Evolutionary conservation across 2,329 filamentous ascomycete species (phyloP), one percentile per base, ranked within the genome.

Genomic region (Cordyceps militaris): DNA sequence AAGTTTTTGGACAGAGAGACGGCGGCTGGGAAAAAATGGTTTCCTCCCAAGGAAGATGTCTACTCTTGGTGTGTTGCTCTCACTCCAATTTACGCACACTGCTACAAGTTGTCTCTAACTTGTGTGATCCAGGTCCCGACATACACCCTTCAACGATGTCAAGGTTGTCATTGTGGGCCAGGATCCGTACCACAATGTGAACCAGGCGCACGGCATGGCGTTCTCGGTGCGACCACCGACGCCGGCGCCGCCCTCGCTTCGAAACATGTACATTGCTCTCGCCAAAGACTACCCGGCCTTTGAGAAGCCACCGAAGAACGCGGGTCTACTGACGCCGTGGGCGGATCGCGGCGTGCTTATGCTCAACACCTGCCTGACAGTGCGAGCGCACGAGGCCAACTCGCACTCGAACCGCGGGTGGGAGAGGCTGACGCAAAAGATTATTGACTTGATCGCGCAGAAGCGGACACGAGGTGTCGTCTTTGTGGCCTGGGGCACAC

Each of bases 101-200:
- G 21, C 30, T 24, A n/a, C 47, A 36, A 50, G 14, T 44, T 48
- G 44, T 30, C 24, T 59, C 62, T 67, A 60, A 68, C 48, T 11
- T 24, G 28, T 23, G 57, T n/a, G 34, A 59, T 43, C n/a, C 59
- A 97, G 93, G 93, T 97, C 93, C 60, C 88, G 91, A 26, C 88
- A 96, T 71, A 97, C 93, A 0, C 92, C 94, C 8, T 86, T 99
- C 65, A 77, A 87, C 75, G 87, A 80, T 14, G 92, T 97, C 71
- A 96, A 96, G 72, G 88, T 89, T 58, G 92, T 99, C 60, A 91
- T 99, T 67, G 74, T 97, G 56, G 94, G 94, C 63, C 94, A 99
- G 76, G 94, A 99, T 70, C 94, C 94, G 3, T 99, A 99, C 73
- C 94, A 99, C 77, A 96, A 96, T 71, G 72, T 84, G 70, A 95